These are phyloP conservation scores for Plantago elongata DNA, from an alignment of 257 asterid species.

Conservation along the genomic window DNA sequence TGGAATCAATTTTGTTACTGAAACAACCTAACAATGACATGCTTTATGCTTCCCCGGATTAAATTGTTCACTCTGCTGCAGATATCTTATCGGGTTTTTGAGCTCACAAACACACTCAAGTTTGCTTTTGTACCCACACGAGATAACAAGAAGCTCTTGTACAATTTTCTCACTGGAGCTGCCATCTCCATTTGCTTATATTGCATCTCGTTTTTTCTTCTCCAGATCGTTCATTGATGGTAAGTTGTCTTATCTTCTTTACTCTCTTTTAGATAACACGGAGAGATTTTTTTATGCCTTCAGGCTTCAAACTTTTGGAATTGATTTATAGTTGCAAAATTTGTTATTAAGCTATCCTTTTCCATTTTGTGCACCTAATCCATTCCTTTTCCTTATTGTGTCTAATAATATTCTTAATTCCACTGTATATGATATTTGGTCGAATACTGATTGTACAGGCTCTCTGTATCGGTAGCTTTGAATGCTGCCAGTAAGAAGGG, in stretches of 20 bases:
- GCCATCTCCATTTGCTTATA: conserved; percentile 55
- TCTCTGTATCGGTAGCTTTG: background rate
- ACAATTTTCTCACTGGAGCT: conserved; percentile 62
- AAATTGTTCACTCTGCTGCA: conserved; percentile 27
- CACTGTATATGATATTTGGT: background rate
- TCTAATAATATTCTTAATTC: too few relatives aligned
- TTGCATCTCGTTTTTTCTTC: conserved; percentile 55
- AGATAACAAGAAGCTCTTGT: conserved; percentile 55
- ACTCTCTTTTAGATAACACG: too few relatives aligned
- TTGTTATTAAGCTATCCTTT: too few relatives aligned
- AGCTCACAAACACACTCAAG: conserved; percentile 83
- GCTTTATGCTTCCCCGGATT: background rate
- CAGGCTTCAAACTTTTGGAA: too few relatives aligned
- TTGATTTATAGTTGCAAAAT: too few relatives aligned
- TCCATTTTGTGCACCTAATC: too few relatives aligned
- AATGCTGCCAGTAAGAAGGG: conserved; percentile 16
- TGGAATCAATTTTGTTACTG: background rate
- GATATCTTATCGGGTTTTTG: conserved; percentile 81
- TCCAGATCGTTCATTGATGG: conserved; percentile 59
- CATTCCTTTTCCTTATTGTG: too few relatives aligned
- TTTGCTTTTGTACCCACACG: conserved; percentile 72
- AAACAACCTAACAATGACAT: conserved; percentile 5
- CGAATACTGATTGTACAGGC: conserved; percentile 14
- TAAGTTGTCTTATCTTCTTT: conserved; percentile 27
- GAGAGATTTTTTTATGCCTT: too few relatives aligned